Conservation (phyloP, 768 basidiomycete species). For the Suillus hirtellus region DNA sequence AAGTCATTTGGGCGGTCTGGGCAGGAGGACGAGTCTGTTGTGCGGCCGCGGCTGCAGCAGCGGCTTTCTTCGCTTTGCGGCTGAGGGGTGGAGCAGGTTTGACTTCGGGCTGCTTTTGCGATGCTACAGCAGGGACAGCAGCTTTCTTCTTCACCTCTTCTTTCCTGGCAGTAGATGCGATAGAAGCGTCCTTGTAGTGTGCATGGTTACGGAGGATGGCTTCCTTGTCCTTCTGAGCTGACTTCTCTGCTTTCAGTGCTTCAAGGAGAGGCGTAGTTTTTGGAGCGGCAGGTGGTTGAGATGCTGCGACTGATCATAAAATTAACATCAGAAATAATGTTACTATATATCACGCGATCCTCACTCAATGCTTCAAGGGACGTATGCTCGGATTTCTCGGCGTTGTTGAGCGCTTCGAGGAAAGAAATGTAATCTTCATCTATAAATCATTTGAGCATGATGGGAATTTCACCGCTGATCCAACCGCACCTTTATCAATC, state of each 20-base stretch:
- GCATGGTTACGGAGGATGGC: constrained; percentile 70
- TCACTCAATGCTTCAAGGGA: constrained; percentile 65
- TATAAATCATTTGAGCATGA: constrained; percentile 29
- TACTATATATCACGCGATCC: constrained; percentile 21
- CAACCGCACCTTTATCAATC: constrained; percentile 76
- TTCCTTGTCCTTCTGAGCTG: constrained; percentile 70
- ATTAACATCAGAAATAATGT: neutral
- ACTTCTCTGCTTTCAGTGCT: constrained; percentile 79
- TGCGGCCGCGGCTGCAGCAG: constrained; percentile 26
- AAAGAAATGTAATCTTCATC: constrained; percentile 87
- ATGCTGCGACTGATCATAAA: constrained; percentile 55
- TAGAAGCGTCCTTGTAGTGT: constrained; percentile 60
- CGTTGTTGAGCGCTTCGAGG: constrained; percentile 64
- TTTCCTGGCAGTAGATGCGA: constrained; percentile 30
- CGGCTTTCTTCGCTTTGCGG: constrained; percentile 38
- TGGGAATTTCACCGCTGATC: constrained; percentile 4
- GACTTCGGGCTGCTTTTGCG: constrained; percentile 37
- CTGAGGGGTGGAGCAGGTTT: constrained; percentile 28
- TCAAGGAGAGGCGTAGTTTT: constrained; percentile 92
- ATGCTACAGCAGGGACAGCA: constrained; percentile 17
- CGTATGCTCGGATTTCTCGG: constrained; percentile 53
- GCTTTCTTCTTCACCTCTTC: constrained; percentile 44
- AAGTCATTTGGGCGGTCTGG: constrained; percentile 5
- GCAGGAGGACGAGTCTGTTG: constrained; percentile 25
- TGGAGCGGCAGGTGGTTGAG: constrained; percentile 58